Conservation (phyloP, 116 monocot species). For the Trichopus zeylanicus region DNA sequence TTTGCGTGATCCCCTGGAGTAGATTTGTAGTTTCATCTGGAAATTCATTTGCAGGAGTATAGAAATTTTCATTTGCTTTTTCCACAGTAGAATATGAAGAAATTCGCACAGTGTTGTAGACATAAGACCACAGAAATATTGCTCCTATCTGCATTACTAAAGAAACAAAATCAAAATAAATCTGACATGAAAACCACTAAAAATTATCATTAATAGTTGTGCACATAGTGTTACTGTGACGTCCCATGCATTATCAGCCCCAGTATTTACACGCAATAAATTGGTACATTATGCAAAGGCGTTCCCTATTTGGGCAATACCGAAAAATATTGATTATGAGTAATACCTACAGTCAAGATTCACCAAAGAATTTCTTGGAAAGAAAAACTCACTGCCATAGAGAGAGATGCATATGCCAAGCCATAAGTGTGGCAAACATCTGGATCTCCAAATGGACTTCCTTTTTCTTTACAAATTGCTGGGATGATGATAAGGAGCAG, state of each 20-base stretch:
- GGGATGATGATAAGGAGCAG: slow-evolving; percentile 53
- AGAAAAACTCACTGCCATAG: slow-evolving; percentile 44
- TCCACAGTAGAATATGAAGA: slow-evolving; percentile 11
- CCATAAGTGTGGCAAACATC: slow-evolving; percentile 38
- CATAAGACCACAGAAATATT: slow-evolving; percentile 42
- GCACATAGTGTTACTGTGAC: too few species aligned
- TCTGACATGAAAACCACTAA: too few species aligned
- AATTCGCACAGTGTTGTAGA: slow-evolving; percentile 39
- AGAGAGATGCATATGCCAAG: slow-evolving; percentile 49
- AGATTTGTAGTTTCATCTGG: slow-evolving; percentile 11
- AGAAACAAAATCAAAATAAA: too few species aligned
- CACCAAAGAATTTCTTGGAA: too few species aligned
- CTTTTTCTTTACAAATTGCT: slow-evolving; percentile 52
- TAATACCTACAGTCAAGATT: too few species aligned
- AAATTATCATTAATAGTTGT: background rate
- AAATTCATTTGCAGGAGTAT: background rate
- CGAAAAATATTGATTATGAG: too few species aligned
- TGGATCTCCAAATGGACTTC: slow-evolving; percentile 54
- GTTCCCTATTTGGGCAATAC: too few species aligned
- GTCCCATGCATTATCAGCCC: too few species aligned
- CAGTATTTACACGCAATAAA: too few species aligned
- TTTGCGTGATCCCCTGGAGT: too few species aligned
- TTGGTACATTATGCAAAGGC: too few species aligned
- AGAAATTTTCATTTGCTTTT: background rate
- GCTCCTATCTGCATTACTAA: slow-evolving; percentile 47